Base-by-base conservation (phyloP, 2,329 filamentous ascomycete species). In the Colletotrichum sp. region DNA sequence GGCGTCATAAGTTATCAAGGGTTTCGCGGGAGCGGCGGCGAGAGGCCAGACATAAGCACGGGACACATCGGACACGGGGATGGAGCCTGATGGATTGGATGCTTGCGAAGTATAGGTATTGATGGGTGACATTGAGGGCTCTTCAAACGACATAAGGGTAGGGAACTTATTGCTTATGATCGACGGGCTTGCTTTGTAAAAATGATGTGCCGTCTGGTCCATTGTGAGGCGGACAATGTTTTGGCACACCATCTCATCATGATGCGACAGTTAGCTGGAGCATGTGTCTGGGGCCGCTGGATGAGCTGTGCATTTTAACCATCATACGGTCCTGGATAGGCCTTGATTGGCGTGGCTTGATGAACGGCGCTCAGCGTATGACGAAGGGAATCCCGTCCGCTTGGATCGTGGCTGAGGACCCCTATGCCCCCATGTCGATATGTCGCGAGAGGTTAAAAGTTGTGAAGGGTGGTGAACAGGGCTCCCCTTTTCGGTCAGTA, bases 331-430 rank as follows among this genome's bases (percentile, higher is more conserved):
- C 62, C 12, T 67, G 39, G 63, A 59, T 59, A 44, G 57, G 60
- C 59, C 59, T 68, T 65, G 73, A 39, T 9, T 18, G n/a, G 48
- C 32, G 32, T 44, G 64, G 57, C 69, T 67, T 48, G 62, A 60
- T 59, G 73, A 72, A 57, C 44, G 22, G 34, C 30, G 22, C 16
- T n/a, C n/a, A 15, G 6, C 39, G 32, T 52, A 68, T 59, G 69
- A 72, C 55, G 68, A 52, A 18, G 30, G 18, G 36, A 62, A 64
- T 68, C 22, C 70, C 73, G 28, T 68, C 70, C 64, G 59, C 73
- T 69, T 65, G 73, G 73, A 60, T 75, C 68, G 70, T 75, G 73
- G 73, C 70, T 64, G 64, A 75, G 70, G 70, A 73, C 70, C 70
- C 70, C 64, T 73, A 52, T 68, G 64, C 64, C 66, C 30, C 73